Percentiles rank a stretch among this genome's conserved stretches.
phyloP scores from a whole-genome alignment of 257 asterid genomes.

The Nicotiana noctiflora region DNA sequence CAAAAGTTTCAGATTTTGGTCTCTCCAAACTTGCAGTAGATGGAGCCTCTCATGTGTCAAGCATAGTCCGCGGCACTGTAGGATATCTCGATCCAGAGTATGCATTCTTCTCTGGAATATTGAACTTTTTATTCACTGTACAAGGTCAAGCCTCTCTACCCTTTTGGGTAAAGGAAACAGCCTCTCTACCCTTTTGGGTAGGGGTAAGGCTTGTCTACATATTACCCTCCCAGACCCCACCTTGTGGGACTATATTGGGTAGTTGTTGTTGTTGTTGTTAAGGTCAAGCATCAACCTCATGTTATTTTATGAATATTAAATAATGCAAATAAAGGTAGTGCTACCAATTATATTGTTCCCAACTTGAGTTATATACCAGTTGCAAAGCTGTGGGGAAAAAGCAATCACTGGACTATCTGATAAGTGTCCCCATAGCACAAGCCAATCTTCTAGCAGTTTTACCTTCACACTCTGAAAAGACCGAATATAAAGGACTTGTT shows the following conservation, averaged over 20 bases:
- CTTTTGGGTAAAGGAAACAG: too few species aligned
- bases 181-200: too few species aligned
- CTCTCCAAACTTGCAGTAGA: constrained; percentile 94
- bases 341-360: neutral
- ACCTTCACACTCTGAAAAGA: neutral
- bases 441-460: neutral
- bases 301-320: neutral
- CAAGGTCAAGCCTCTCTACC: too few species aligned
- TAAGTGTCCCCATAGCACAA: neutral
- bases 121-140: neutral
- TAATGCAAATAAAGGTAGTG: neutral
- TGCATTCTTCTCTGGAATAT: constrained; percentile 17
- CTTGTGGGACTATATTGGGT: too few species aligned
- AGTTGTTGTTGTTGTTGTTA: too few species aligned
- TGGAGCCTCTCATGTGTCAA: constrained; percentile 97
- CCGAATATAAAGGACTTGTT: neutral
- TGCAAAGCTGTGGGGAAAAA: neutral
- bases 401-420: neutral
- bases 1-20: constrained; percentile 98
- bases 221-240: too few species aligned
- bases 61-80: constrained; percentile 98
- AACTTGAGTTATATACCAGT: neutral
- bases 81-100: constrained; percentile 99
- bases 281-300: neutral
- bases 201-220: too few species aligned